Base-by-base conservation (phyloP, 495 filamentous ascomycete species). In the Lepidopterella palustris region DNA sequence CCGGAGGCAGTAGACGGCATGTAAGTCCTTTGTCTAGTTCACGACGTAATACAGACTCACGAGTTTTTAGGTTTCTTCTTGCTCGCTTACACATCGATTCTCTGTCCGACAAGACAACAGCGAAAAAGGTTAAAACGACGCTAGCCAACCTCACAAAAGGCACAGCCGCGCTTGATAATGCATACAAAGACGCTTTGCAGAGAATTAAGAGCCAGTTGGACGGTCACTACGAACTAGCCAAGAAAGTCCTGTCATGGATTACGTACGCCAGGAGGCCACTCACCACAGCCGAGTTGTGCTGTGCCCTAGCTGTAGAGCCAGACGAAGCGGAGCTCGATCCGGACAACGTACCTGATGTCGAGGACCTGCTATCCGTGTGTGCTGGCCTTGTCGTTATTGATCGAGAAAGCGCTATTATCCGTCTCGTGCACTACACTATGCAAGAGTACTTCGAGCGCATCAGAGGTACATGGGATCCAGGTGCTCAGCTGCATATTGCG, bases 331-430 rank as follows among this genome's bases (percentile, higher is more conserved):
- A 69, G 0, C 61, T 83, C 8, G 73, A 81, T 31, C 18, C 64
- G n/a, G 72, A 76, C 0, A 72, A 76, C 31, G 18, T 83, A 0
- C 51, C 70, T 4, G 51, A 72, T 0, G 51, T 73, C 11, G 68
- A 75, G n/a, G 59, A 74, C 18, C 20, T 49, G 45, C 9, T 49
- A 21, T 49, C 45, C 9, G 45, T 49, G 24, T 49, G 81, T 63
- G 76, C 73, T 49, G 81, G 81, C 0, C 63, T 86, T 24, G 74
- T 82, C 3, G 78, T 69, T 49, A 21, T 49, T 21, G 77, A 84
- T 42, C 25, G 72, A 24, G 70, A 74, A 18, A 82, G 73, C 54
- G 29, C 64, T 9, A 71, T 77, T 25, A 69, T 82, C 39, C 76
- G 77, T 15, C 68, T 84, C 10, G 75, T 81, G 4, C 82, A 83